Evolutionary conservation across 345 rosid species (phyloP).

Genomic region (Brassica cretica): DNA sequence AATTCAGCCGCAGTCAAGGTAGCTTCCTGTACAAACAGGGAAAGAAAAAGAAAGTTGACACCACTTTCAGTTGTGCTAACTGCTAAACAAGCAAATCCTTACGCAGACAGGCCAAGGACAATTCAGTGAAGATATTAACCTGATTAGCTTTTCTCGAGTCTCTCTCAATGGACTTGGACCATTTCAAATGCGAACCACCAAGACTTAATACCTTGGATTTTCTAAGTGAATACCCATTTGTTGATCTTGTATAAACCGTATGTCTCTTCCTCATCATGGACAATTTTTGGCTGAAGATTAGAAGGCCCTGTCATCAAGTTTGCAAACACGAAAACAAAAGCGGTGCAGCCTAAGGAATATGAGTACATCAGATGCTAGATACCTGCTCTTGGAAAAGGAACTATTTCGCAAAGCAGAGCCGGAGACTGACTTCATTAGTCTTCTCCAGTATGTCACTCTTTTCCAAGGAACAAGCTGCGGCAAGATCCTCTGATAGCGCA

Average conservation of each 20-base stretch:
- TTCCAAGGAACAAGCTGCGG: constrained; percentile 91
- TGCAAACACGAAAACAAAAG: constrained; percentile 26
- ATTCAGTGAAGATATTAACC: constrained; percentile 49
- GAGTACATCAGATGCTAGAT: constrained; percentile 31
- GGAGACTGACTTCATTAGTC: constrained; percentile 46
- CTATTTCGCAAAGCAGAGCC: constrained; percentile 41
- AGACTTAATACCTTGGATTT: constrained; percentile 87
- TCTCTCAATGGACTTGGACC: constrained; percentile 92
- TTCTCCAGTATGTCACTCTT: constrained; percentile 70
- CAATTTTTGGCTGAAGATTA: constrained; percentile 61
- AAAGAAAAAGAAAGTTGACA: constrained; percentile 11
- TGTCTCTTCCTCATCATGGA: constrained; percentile 69
- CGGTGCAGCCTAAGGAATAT: constrained; percentile 31
- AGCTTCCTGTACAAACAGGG: constrained; percentile 60
- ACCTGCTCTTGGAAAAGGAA: constrained; percentile 69
- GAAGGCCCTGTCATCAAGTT: constrained; percentile 25
- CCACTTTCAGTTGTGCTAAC: not conserved
- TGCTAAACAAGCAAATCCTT: constrained; percentile 4
- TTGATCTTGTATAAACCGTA: constrained; percentile 79
- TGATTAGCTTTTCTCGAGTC: constrained; percentile 81
- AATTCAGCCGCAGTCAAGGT: constrained; percentile 85
- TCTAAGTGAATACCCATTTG: constrained; percentile 77
- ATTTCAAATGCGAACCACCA: constrained; percentile 86
- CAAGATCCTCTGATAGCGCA: constrained; percentile 48
- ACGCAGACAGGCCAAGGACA: not conserved